Percentiles rank a stretch among this genome's conserved stretches.
Conservation (phyloP, 2,329 filamentous ascomycete species). For the Aureobasidium mangrovei region DNA sequence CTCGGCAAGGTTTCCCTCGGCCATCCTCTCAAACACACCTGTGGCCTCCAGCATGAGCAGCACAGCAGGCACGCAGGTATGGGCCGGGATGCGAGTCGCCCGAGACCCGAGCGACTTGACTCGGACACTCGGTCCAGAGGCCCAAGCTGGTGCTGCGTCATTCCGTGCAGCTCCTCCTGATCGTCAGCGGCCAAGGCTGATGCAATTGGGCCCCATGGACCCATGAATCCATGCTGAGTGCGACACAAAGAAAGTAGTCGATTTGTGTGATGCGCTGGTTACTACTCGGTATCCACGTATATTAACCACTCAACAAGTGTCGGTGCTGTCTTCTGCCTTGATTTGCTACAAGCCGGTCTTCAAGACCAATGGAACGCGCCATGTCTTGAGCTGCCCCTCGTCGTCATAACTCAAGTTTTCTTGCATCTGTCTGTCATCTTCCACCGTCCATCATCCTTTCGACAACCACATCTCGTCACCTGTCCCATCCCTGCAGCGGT, state of each 20-base stretch:
- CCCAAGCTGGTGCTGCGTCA: slow-evolving; percentile 2
- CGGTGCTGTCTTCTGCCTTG: too few species aligned
- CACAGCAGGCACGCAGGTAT: not conserved
- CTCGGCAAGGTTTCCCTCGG: not conserved
- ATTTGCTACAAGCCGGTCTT: too few species aligned
- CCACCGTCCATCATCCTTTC: not conserved
- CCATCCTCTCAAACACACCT: not conserved
- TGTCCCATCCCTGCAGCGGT: not conserved
- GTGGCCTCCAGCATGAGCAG: not conserved
- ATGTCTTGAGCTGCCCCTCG: too few species aligned
- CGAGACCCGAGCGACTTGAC: not conserved
- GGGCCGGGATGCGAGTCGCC: not conserved
- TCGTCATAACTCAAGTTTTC: not conserved
- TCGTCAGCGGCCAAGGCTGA: not conserved
- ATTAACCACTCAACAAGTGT: too few species aligned
- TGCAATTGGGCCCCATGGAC: too few species aligned
- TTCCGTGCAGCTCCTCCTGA: not conserved
- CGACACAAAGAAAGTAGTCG: too few species aligned
- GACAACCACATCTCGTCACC: not conserved
- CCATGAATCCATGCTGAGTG: too few species aligned
- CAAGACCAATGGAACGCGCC: too few species aligned
- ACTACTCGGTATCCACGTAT: too few species aligned
- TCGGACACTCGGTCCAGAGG: too few species aligned
- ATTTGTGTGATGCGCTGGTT: too few species aligned
- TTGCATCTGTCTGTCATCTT: not conserved